Evolutionary conservation across 495 filamentous ascomycete genomes (phyloP).

Genomic region (Saxophila tyrrhenica): DNA sequence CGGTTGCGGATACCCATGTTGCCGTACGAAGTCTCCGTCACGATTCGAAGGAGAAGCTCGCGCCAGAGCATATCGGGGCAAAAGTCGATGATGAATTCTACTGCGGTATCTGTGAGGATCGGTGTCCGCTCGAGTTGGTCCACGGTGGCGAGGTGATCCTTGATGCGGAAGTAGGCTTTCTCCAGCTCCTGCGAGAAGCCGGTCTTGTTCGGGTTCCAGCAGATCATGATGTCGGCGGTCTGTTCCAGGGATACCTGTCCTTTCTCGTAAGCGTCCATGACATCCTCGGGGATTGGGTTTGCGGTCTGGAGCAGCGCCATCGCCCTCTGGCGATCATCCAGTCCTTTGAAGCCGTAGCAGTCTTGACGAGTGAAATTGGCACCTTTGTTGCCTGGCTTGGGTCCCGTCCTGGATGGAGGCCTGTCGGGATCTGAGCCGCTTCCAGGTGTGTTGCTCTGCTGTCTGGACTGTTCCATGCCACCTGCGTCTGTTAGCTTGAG

Average conservation of each 20-base stretch:
- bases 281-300: not conserved
- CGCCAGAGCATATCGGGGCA: slow-evolving; percentile 18
- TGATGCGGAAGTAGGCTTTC: slow-evolving; percentile 12
- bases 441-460: too few relatives aligned
- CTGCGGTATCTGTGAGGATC: slow-evolving; percentile 10
- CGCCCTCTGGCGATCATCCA: too few relatives aligned
- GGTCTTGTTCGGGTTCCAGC: slow-evolving; percentile 16
- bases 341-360: too few relatives aligned
- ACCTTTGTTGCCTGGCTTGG: too few relatives aligned
- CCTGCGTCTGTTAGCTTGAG: too few relatives aligned
- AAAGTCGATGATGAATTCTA: slow-evolving; percentile 17
- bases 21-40: slow-evolving; percentile 5
- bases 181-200: slow-evolving; percentile 4
- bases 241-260: not conserved
- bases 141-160: slow-evolving; percentile 13
- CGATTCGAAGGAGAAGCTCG: slow-evolving; percentile 17
- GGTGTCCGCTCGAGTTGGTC: slow-evolving; percentile 5
- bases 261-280: slow-evolving; percentile 5
- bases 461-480: too few relatives aligned
- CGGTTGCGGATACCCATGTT: slow-evolving; percentile 16
- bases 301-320: not conserved
- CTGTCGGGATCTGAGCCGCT: too few relatives aligned
- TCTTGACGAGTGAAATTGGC: too few relatives aligned
- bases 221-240: slow-evolving; percentile 6
- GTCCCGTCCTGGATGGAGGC: too few relatives aligned